phyloP scores from a whole-genome alignment of 2,329 filamentous ascomycete genomes.

The Botrytis paeoniae region DNA sequence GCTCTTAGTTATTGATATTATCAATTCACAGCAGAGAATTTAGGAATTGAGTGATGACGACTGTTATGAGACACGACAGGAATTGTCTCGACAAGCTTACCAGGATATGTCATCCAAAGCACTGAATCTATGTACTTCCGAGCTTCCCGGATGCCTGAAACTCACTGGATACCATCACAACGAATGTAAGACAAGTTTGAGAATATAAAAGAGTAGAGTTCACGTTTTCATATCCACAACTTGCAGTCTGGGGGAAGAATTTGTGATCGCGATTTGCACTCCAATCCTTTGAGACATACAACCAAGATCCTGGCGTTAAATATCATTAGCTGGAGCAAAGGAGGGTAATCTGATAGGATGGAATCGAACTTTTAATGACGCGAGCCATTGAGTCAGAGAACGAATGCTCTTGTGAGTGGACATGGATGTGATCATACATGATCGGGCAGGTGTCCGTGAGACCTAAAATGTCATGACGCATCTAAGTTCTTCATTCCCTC shows the following conservation, averaged over 20 bases:
- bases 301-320: background rate
- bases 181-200: fast-evolving
- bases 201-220: background rate
- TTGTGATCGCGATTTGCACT: background rate
- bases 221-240: background rate
- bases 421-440: background rate
- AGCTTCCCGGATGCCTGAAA: background rate
- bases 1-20: too few species aligned
- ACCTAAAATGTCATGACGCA: too few species aligned
- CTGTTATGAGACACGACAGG: background rate
- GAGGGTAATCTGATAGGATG: background rate
- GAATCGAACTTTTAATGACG: background rate
- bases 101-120: background rate
- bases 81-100: background rate
- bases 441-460: background rate
- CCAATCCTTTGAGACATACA: background rate
- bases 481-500: background rate
- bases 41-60: background rate
- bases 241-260: background rate
- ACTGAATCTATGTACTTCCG: background rate
- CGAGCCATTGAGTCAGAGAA: background rate
- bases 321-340: background rate
- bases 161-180: background rate
- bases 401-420: background rate
- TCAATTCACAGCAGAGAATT: background rate